Percentiles rank a stretch among this genome's conserved stretches.
Conservation (phyloP, 495 filamentous ascomycete species). For the Penicillium cataractarum region DNA sequence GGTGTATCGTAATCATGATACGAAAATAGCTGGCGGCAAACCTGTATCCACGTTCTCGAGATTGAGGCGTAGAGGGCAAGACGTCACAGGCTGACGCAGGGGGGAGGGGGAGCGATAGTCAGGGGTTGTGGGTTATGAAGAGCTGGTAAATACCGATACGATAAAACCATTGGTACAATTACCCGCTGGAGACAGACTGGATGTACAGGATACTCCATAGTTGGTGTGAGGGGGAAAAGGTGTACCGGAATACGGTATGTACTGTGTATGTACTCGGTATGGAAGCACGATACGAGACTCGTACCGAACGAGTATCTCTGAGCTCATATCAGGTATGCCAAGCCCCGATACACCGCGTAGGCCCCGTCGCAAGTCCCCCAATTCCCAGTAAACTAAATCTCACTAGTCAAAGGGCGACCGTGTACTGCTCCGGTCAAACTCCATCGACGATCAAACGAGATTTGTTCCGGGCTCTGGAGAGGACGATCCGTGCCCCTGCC, state of each 20-base stretch:
- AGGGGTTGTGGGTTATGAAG: slow-evolving; percentile 30
- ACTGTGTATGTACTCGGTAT: neutral
- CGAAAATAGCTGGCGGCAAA: neutral
- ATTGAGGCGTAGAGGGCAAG: slow-evolving; percentile 15
- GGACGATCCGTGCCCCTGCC: slow-evolving; percentile 30
- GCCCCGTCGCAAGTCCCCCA: slow-evolving; percentile 8
- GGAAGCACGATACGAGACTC: neutral
- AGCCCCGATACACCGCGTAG: slow-evolving; percentile 17
- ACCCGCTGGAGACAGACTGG: neutral
- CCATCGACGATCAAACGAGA: slow-evolving; percentile 7
- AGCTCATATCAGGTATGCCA: slow-evolving; percentile 10
- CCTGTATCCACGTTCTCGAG: slow-evolving; percentile 2
- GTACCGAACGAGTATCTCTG: neutral
- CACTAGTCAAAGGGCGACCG: neutral
- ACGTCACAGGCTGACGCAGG: slow-evolving; percentile 40
- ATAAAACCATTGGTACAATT: neutral
- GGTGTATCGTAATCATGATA: neutral
- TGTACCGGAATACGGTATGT: neutral
- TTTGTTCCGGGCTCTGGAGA: slow-evolving; percentile 12
- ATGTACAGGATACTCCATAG: no score
- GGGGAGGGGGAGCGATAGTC: slow-evolving; percentile 30
- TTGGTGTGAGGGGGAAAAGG: neutral
- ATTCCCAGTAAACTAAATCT: neutral
- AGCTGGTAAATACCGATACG: slow-evolving; percentile 15
- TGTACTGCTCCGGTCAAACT: neutral